These are phyloP conservation scores for Lasiosphaeria ovina DNA, from an alignment of 495 filamentous ascomycete genomes.

Conservation along the genomic window DNA sequence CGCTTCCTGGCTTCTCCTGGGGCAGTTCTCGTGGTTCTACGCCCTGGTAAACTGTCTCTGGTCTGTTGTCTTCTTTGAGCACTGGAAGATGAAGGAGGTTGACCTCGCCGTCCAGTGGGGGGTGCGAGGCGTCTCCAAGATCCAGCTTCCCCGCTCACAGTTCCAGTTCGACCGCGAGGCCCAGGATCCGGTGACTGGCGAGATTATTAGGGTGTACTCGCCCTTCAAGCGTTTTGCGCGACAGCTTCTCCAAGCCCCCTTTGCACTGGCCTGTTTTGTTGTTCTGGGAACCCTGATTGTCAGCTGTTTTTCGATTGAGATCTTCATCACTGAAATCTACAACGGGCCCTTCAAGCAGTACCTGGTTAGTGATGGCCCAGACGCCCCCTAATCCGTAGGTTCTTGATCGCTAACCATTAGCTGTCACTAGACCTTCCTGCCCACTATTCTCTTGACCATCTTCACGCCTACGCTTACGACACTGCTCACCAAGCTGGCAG, in stretches of 20 bases:
- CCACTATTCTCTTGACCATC: slow-evolving; percentile 80
- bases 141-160: slow-evolving; percentile 71
- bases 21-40: slow-evolving; percentile 81
- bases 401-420: slow-evolving; percentile 30
- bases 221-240: slow-evolving; percentile 70
- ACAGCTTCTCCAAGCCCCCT: slow-evolving; percentile 85
- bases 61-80: slow-evolving; percentile 90
- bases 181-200: slow-evolving; percentile 80
- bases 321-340: slow-evolving; percentile 94
- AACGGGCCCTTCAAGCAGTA: slow-evolving; percentile 83
- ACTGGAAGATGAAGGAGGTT: slow-evolving; percentile 92
- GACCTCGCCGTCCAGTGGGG: slow-evolving; percentile 92
- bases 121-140: slow-evolving; percentile 79
- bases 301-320: slow-evolving; percentile 88
- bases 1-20: slow-evolving; percentile 76
- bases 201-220: slow-evolving; percentile 74
- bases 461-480: slow-evolving; percentile 75
- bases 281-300: slow-evolving; percentile 79
- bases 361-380: slow-evolving; percentile 55
- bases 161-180: slow-evolving; percentile 76
- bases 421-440: slow-evolving; percentile 68
- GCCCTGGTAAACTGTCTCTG: slow-evolving; percentile 78
- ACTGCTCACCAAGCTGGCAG: slow-evolving; percentile 73
- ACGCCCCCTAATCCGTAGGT: neutral
- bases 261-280: slow-evolving; percentile 68